phyloP scores from a whole-genome alignment of 805 yeast species.

The Ogataea chonburiensis region DNA sequence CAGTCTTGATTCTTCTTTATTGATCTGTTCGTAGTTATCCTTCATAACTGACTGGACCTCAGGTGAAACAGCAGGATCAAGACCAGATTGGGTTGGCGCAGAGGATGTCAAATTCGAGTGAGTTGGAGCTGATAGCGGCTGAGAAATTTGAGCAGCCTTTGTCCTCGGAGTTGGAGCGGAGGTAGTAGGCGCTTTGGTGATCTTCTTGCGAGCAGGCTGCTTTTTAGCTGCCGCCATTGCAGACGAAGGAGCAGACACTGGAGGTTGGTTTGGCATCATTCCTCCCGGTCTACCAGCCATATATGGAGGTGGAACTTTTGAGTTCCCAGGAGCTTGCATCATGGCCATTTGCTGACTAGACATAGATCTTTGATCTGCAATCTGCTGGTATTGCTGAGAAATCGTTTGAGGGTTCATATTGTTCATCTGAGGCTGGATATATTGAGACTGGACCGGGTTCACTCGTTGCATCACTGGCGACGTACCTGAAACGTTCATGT shows the following conservation, averaged over 20 bases:
- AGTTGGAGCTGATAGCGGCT: conserved; percentile 13
- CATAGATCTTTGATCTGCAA: conserved; percentile 24
- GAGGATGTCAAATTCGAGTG: conserved; percentile 9
- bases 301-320: conserved; percentile 20
- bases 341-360: conserved; percentile 21
- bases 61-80: conserved; percentile 22
- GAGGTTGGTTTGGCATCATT: conserved; percentile 15
- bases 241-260: conserved; percentile 15
- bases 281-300: conserved; percentile 16
- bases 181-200: conserved; percentile 14
- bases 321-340: conserved; percentile 9
- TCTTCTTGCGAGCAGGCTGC: conserved; percentile 26
- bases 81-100: conserved; percentile 8
- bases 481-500: conserved; percentile 6
- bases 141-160: conserved; percentile 16
- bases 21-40: conserved; percentile 31
- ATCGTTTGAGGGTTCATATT: conserved; percentile 19
- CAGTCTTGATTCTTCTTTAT: conserved; percentile 30
- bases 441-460: conserved; percentile 16
- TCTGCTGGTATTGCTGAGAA: conserved; percentile 28
- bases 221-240: conserved; percentile 20
- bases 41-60: conserved; percentile 32
- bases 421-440: conserved; percentile 11
- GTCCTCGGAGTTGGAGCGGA: conserved; percentile 19
- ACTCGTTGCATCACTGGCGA: conserved; percentile 15